Evolutionary conservation across 2,329 filamentous ascomycete species (phyloP).

Genomic region (Escovopsis sp.): DNA sequence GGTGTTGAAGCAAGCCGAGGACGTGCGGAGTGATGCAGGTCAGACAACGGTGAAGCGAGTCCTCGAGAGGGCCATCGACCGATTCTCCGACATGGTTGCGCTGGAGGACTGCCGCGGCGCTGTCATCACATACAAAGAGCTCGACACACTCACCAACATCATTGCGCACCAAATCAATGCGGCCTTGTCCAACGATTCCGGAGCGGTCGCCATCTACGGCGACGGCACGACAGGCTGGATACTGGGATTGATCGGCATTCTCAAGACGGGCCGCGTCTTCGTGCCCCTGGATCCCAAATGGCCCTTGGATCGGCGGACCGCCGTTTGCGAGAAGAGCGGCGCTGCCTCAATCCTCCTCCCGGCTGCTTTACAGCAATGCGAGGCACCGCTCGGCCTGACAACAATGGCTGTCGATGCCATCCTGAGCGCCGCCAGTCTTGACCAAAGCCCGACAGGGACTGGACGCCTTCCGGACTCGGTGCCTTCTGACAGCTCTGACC

Average conservation of each 20-base stretch:
- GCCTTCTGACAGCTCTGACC: neutral
- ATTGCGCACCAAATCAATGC: neutral
- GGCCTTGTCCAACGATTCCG: neutral
- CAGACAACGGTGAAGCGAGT: neutral
- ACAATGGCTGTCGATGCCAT: neutral
- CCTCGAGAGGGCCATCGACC: neutral
- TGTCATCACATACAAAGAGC: neutral
- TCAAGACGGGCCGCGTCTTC: constrained; percentile 2
- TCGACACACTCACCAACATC: neutral
- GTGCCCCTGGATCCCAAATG: constrained; percentile 4
- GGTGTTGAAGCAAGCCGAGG: neutral
- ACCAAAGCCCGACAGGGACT: neutral
- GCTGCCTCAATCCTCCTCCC: neutral
- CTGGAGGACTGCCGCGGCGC: neutral
- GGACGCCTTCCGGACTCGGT: neutral
- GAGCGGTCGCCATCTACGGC: constrained; percentile 1
- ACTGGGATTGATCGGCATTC: constrained; percentile 1
- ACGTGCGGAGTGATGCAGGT: neutral
- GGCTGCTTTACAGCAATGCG: neutral
- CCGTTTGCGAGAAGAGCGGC: neutral
- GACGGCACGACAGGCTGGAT: constrained; percentile 4
- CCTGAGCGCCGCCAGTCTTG: neutral
- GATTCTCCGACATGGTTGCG: neutral
- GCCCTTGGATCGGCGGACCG: neutral
- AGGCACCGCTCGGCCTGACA: neutral